A percentile compares a stretch with the other conserved stretches of the same genome.
phyloP scores from a whole-genome alignment of 2,329 filamentous ascomycete genomes.

The Arachnomyces sp. region DNA sequence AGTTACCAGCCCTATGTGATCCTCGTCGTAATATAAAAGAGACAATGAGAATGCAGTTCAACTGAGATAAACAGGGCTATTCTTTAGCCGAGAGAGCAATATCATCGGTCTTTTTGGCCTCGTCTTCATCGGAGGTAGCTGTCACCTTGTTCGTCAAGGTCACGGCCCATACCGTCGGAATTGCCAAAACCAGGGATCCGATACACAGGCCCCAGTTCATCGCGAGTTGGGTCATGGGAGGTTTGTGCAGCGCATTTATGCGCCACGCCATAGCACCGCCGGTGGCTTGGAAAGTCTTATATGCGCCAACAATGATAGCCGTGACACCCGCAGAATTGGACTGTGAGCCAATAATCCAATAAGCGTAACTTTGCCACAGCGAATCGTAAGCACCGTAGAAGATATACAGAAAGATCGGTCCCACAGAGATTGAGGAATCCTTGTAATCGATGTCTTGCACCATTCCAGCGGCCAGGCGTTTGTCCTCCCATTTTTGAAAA shows the following conservation, averaged over 20 bases:
- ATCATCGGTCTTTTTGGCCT: slow-evolving; percentile 6
- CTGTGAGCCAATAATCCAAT: slow-evolving; percentile 50
- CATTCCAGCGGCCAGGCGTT: slow-evolving; percentile 29
- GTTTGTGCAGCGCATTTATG: slow-evolving; percentile 31
- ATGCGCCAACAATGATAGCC: slow-evolving; percentile 41
- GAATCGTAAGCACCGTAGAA: slow-evolving; percentile 65
- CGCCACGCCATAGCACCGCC: slow-evolving; percentile 43
- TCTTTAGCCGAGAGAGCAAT: too few species aligned
- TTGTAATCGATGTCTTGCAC: slow-evolving; percentile 44
- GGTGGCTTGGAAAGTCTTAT: slow-evolving; percentile 39
- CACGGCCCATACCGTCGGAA: slow-evolving; percentile 39
- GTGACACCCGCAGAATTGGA: slow-evolving; percentile 36
- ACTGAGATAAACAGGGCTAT: too few species aligned
- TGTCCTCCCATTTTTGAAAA: slow-evolving; percentile 54
- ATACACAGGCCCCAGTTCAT: slow-evolving; percentile 44
- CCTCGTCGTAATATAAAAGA: too few species aligned
- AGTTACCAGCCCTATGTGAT: too few species aligned
- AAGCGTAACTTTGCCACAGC: slow-evolving; percentile 58
- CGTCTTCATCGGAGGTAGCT: slow-evolving; percentile 5
- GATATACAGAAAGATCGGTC: slow-evolving; percentile 62
- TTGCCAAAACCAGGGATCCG: slow-evolving; percentile 34
- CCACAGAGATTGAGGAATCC: slow-evolving; percentile 43
- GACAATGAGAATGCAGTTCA: too few species aligned
- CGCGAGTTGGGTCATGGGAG: slow-evolving; percentile 36
- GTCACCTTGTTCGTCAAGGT: slow-evolving; percentile 23